Conservation (phyloP, 2,329 filamentous ascomycete species). For the Epichloe festucae region DNA sequence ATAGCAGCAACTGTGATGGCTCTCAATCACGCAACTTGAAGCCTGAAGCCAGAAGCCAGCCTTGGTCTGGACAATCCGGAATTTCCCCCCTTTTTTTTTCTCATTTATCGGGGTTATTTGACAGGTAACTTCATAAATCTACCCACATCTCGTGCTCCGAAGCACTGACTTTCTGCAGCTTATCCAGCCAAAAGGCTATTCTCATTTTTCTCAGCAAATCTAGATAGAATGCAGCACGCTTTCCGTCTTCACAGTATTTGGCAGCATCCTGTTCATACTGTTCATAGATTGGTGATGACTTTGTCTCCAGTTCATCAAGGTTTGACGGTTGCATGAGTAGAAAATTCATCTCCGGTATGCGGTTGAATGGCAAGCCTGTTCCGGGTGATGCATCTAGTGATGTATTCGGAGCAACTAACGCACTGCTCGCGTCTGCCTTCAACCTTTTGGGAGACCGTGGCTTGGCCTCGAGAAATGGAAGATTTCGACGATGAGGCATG, state of each 20-base stretch:
- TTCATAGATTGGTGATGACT: constrained; percentile 16
- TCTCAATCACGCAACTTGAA: too few relatives aligned
- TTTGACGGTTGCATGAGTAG: constrained; percentile 14
- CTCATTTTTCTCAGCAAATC: constrained; percentile 14
- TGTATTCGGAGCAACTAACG: not conserved
- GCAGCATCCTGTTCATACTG: constrained; percentile 20
- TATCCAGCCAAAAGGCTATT: constrained; percentile 18
- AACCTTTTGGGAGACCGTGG: not conserved
- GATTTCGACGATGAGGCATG: constrained; percentile 19
- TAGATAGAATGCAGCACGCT: constrained; percentile 19
- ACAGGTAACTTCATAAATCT: not conserved
- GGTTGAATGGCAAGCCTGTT: not conserved
- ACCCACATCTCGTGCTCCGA: not conserved
- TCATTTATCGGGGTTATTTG: not conserved
- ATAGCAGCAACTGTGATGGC: too few relatives aligned
- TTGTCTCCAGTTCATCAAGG: constrained; percentile 14
- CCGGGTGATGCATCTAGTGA: not conserved
- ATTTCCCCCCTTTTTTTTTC: too few relatives aligned
- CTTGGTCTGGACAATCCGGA: too few relatives aligned
- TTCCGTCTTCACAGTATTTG: constrained; percentile 9
- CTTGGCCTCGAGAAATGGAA: constrained; percentile 13
- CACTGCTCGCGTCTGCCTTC: not conserved
- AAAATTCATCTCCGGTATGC: constrained; percentile 7
- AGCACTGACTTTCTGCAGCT: constrained; percentile 6
- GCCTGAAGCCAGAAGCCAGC: too few relatives aligned